Base-by-base conservation (phyloP, 306 rosid species). In the Sesbania bispinosa region DNA sequence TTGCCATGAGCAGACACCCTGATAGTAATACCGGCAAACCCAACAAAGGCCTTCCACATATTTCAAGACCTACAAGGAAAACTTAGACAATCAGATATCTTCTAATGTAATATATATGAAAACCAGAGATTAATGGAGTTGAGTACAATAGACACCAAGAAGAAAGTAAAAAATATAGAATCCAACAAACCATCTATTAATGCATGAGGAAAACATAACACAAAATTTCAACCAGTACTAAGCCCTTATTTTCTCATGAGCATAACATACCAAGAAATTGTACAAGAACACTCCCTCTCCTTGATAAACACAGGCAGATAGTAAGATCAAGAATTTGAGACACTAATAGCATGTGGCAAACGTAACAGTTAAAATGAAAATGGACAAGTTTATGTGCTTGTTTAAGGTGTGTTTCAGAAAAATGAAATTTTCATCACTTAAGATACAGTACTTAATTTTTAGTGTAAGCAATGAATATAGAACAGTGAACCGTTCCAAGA, bases 1-100 rank as follows among this genome's bases (percentile, higher is more conserved):
- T 71, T 70, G 90, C 99, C 99, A 94, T 26, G 99, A 94, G 87
- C 97, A 89, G 61, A 94, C 97, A 48, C 99, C 99, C 80, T 92
- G 96, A 81, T 87, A 91, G 82, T 94, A 94, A 77, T 94, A 94
- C 41, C 92, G 97, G 75, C 96, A 87, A 41, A 94, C 96, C 99
- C 99, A 94, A 71, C 97, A 90, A 70, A 94, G 89, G 76, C 99
- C 99, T 85, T 94, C 99, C 38, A 91, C 95, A 73, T 86, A 94
- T 70, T 87, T 94, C 82, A 85, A 79, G 76, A 90, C 92, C 98
- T 94, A 79, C 77, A 77, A 80, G 59, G 79, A 79, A 42, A 77
- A 51, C 29, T 43, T 47, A 23, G 73, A 54, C 62, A 43, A 65
- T 75, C 21, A 79, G 77, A 63, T 18, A 14, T 50, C 65, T 71